Evolutionary conservation across 108 stramenopile genomes (phyloP).

Genomic region (Fragilaria crotonensis): DNA sequence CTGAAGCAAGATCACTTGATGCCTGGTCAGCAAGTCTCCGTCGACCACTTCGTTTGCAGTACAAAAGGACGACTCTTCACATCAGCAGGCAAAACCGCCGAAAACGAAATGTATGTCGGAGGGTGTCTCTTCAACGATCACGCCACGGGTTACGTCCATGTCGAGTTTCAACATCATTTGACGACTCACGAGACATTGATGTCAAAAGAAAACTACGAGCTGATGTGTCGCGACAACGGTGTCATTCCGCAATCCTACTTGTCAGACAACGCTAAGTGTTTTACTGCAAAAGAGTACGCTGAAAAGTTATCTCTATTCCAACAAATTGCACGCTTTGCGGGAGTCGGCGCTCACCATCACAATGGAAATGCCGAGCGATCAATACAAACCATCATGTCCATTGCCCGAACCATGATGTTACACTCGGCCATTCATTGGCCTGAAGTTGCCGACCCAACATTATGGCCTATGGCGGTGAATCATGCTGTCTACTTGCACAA

Average conservation of each 20-base stretch:
- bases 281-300: no score
- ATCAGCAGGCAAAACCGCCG: background rate
- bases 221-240: background rate
- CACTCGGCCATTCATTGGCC: no score
- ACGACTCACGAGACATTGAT: constrained; percentile 8
- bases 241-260: no score
- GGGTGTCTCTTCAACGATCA: background rate
- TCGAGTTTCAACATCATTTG: background rate
- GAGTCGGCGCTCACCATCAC: no score
- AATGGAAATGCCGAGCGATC: no score
- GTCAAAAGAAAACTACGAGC: constrained; percentile 20
- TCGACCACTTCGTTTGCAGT: no score
- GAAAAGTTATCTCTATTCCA: no score
- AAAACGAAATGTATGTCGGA: background rate
- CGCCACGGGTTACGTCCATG: constrained; percentile 1
- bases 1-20: constrained; percentile 4
- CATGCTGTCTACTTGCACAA: constrained; percentile 13
- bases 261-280: no score
- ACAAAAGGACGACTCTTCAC: background rate
- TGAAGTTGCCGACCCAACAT: no score
- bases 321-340: no score
- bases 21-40: background rate
- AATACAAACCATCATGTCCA: no score
- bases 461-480: constrained; percentile 15
- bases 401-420: no score